phyloP scores from a whole-genome alignment of 768 basidiomycete species.

The Boletus rex-veris region DNA sequence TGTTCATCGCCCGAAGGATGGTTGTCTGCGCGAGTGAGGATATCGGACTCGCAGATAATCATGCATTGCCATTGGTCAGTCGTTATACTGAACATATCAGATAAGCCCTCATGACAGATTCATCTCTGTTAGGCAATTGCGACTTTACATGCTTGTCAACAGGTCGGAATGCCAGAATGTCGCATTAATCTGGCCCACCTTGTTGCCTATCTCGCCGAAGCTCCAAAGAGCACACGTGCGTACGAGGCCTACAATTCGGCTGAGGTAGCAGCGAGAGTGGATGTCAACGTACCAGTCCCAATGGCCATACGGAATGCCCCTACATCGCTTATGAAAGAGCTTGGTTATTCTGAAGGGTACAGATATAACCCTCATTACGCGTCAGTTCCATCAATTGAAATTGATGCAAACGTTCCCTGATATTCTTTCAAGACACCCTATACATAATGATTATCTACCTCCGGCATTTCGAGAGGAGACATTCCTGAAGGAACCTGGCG shows the following conservation, averaged over 20 bases:
- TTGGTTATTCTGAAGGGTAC: conserved; percentile 66
- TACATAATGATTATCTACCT: conserved; percentile 62
- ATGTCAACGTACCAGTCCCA: conserved; percentile 59
- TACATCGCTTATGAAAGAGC: conserved; percentile 62
- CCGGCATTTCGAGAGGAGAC: conserved; percentile 38
- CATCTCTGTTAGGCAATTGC: conserved; percentile 51
- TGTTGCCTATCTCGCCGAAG: conserved; percentile 75
- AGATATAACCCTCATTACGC: conserved; percentile 57
- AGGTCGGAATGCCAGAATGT: conserved; percentile 80
- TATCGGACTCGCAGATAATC: conserved; percentile 73
- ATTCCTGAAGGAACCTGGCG: conserved; percentile 44
- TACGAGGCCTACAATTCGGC: conserved; percentile 77
- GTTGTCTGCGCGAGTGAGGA: conserved; percentile 84
- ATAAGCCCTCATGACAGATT: conserved; percentile 7
- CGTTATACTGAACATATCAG: not conserved
- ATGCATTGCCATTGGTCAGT: conserved; percentile 70
- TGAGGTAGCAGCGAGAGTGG: conserved; percentile 54
- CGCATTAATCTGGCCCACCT: conserved; percentile 75
- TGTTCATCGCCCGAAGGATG: conserved; percentile 71
- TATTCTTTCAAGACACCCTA: conserved; percentile 50
- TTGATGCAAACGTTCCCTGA: not conserved
- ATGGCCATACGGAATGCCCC: conserved; percentile 76
- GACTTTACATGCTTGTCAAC: conserved; percentile 60
- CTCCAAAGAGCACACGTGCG: conserved; percentile 75
- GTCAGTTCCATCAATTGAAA: conserved; percentile 31